Evolutionary conservation across 768 basidiomycete genomes (phyloP), one percentile per base, ranked within the genome.

Genomic region (Auricularia sp.): DNA sequence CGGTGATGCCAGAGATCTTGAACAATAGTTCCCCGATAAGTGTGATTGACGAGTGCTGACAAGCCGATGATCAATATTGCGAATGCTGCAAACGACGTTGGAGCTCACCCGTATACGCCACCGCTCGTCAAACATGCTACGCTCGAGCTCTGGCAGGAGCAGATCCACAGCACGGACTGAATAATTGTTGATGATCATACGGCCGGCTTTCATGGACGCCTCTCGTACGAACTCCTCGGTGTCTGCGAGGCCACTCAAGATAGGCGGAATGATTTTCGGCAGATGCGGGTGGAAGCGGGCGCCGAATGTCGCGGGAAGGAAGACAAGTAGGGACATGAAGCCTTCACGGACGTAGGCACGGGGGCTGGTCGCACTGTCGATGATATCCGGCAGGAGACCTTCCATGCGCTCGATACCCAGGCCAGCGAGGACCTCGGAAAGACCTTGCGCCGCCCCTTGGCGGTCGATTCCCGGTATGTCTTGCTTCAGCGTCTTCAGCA

Each of bases 371-470:
- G 94, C 92, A 73, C 93, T 98, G 35, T 83, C 84, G 67, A 99
- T 88, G 71, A 99, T 94, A 69, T 96, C 93, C 0, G 97, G 97
- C 2, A 98, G 81, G 1, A 99, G 81, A 5, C 91, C 89, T 72
- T 99, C 97, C 68, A 99, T 82, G 58, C 94, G 83, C 67, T 98
- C 95, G 90, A 97, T 95, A n/a, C 97, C 97, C 36, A 98, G 84
- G 21, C 94, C 95, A 2, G 94, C 88, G 2, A 98, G 81, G 7
- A 98, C 94, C 75, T 98, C 97, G 66, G 90, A 90, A 56, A 98
- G 82, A 70, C 97, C 97, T 75, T 98, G 97, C 3, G 96, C 96
- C 0, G 97, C 96, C 66, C 96, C 97, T 78, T 98, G 97, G 62
- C 96, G 84, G 74, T 99, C 97, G 33, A 98, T 95, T 14, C 94